These are phyloP conservation scores for Leccinum incarnatum DNA, from an alignment of 768 basidiomycete species.

Conservation along the genomic window DNA sequence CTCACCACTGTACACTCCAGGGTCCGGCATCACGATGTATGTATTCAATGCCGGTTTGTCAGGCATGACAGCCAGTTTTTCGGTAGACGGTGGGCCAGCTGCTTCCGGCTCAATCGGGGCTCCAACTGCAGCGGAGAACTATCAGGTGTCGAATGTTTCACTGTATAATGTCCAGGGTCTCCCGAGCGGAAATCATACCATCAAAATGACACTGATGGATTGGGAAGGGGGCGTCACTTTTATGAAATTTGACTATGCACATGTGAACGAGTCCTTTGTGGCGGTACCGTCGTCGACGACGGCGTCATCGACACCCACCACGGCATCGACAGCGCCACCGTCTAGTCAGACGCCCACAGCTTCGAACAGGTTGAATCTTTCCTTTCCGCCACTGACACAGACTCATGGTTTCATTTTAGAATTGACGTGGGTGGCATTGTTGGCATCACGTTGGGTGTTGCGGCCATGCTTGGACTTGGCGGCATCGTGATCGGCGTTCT, in stretches of 20 bases:
- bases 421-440: conserved; percentile 4
- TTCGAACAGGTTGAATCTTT: conserved; percentile 14
- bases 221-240: conserved; percentile 17
- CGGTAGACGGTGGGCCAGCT: conserved; percentile 13
- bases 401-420: conserved; percentile 13
- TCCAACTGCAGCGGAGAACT: conserved; percentile 14
- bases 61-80: conserved; percentile 24
- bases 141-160: conserved; percentile 22
- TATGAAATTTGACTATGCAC: conserved; percentile 30
- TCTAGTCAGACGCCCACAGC: conserved; percentile 1
- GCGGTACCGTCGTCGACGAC: too few relatives aligned
- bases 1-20: conserved; percentile 4
- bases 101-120: background rate
- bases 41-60: conserved; percentile 19
- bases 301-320: too few relatives aligned
- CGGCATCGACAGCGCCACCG: background rate
- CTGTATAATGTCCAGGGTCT: conserved; percentile 18
- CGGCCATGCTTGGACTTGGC: background rate
- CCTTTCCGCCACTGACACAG: background rate
- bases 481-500: conserved; percentile 2
- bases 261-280: conserved; percentile 12
- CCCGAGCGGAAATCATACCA: conserved; percentile 15
- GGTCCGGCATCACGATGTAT: conserved; percentile 28
- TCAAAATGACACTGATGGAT: conserved; percentile 22
- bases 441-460: conserved; percentile 13